phyloP scores from a whole-genome alignment of 2,329 filamentous ascomycete genomes.

The Fusarium palustre region DNA sequence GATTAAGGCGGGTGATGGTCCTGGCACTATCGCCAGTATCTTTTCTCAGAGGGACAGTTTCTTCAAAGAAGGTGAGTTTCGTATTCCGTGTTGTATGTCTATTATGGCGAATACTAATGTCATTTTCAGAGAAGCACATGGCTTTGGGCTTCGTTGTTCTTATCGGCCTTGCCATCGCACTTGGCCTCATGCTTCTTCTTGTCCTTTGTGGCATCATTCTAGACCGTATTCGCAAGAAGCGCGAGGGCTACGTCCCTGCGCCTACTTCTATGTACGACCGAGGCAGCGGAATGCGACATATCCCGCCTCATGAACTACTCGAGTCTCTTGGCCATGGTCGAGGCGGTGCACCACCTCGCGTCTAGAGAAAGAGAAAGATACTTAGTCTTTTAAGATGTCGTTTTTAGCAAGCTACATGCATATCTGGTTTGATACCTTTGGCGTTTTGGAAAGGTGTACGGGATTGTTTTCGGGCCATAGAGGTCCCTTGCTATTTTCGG shows the following conservation, averaged over 20 bases:
- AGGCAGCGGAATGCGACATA: constrained; percentile 67
- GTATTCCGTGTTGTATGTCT: neutral
- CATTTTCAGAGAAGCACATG: constrained; percentile 62
- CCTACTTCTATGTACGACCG: constrained; percentile 74
- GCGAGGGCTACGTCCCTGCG: constrained; percentile 84
- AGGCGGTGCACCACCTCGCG: constrained; percentile 63
- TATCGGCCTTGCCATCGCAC: constrained; percentile 81
- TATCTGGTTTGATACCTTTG: constrained; percentile 47
- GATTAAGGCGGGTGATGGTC: constrained; percentile 70
- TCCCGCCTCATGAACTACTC: constrained; percentile 71
- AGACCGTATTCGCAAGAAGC: constrained; percentile 80
- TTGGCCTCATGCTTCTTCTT: constrained; percentile 81
- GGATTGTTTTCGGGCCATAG: constrained; percentile 37
- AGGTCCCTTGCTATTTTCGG: constrained; percentile 37
- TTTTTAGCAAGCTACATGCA: constrained; percentile 49
- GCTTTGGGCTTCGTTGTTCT: constrained; percentile 82
- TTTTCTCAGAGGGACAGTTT: constrained; percentile 86
- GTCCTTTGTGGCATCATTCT: constrained; percentile 80
- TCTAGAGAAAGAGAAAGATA: constrained; percentile 53
- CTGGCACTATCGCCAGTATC: constrained; percentile 81
- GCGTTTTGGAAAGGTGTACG: constrained; percentile 54
- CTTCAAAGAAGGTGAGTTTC: constrained; percentile 74
- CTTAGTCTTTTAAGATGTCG: constrained; percentile 27
- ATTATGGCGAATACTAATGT: constrained; percentile 28
- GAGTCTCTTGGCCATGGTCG: constrained; percentile 64